These are phyloP conservation scores for Raffaelea ambrosiae DNA, from an alignment of 2,329 filamentous ascomycete species.

Conservation along the genomic window DNA sequence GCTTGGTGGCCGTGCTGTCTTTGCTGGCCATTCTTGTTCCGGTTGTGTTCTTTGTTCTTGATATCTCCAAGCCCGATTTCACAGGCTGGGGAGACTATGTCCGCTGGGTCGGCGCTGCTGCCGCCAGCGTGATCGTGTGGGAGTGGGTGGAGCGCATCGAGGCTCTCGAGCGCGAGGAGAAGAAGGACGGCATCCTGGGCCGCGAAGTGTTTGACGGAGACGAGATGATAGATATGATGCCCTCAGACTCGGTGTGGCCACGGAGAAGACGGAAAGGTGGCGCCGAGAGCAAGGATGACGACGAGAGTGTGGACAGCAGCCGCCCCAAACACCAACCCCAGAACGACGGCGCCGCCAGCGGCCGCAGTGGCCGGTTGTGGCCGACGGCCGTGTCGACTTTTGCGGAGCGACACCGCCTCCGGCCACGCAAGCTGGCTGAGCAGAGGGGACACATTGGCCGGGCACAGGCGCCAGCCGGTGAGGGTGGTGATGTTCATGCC, in stretches of 20 bases:
- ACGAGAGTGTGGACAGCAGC: not conserved
- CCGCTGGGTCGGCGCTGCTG: slow-evolving; percentile 89
- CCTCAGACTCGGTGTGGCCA: slow-evolving; percentile 41
- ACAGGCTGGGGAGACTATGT: slow-evolving; percentile 94
- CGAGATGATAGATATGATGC: slow-evolving; percentile 68
- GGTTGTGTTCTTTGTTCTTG: slow-evolving; percentile 86
- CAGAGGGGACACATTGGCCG: not conserved
- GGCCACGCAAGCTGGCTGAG: not conserved
- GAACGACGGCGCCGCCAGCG: not conserved
- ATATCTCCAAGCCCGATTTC: slow-evolving; percentile 77
- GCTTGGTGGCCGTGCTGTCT: slow-evolving; percentile 69
- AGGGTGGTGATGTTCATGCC: slow-evolving; percentile 12
- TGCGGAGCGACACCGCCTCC: not conserved
- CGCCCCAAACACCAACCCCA: not conserved
- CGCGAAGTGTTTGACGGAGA: slow-evolving; percentile 90
- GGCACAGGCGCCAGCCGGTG: not conserved
- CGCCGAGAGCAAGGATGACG: slow-evolving; percentile 22
- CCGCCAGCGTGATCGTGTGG: slow-evolving; percentile 94
- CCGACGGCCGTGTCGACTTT: not conserved
- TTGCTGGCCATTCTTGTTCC: slow-evolving; percentile 77
- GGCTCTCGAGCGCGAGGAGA: slow-evolving; percentile 82
- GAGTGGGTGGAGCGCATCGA: slow-evolving; percentile 97
- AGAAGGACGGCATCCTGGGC: slow-evolving; percentile 86
- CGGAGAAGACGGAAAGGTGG: slow-evolving; percentile 26
- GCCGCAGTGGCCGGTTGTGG: not conserved